These are phyloP conservation scores for Pyrenophora graminea DNA, from an alignment of 2,329 filamentous ascomycete species.

Conservation along the genomic window DNA sequence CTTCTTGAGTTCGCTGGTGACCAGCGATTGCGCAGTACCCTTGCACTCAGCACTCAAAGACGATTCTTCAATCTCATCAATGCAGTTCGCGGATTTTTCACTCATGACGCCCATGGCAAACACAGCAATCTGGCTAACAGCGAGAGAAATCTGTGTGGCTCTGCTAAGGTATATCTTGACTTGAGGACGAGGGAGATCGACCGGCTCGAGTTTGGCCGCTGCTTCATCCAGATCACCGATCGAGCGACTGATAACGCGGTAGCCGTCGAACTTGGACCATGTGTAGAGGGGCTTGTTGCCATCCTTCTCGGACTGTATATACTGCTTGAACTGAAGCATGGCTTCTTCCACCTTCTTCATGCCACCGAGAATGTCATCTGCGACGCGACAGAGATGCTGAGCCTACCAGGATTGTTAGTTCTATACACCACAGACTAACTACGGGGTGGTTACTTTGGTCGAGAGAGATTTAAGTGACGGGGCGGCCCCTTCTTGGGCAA, in stretches of 20 bases:
- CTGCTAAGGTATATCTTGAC: conserved; percentile 8
- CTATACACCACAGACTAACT: not conserved
- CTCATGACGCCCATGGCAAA: conserved; percentile 18
- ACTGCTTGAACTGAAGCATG: conserved; percentile 15
- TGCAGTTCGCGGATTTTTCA: conserved; percentile 13
- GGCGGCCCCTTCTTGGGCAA: not conserved
- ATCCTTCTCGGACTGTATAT: conserved; percentile 11
- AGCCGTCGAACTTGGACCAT: conserved; percentile 20
- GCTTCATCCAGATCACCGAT: conserved; percentile 9
- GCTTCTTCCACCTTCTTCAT: conserved; percentile 14
- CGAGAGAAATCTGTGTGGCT: conserved; percentile 5
- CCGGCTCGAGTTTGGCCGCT: conserved; percentile 1
- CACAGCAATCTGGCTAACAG: conserved; percentile 16
- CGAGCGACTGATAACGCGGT: conserved; percentile 4
- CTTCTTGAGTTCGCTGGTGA: conserved; percentile 19
- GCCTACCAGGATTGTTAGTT: not conserved
- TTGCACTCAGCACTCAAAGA: conserved; percentile 7
- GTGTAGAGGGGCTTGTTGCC: conserved; percentile 17
- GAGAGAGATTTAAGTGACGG: not conserved
- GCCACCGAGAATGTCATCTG: conserved; percentile 8
- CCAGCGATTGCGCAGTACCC: conserved; percentile 5
- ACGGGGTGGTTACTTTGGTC: not conserved
- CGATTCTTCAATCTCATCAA: conserved; percentile 16
- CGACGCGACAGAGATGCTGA: not conserved
- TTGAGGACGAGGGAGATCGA: not conserved